Conservation (phyloP, 2,329 filamentous ascomycete species). For the Cordyceps pruinosa region DNA sequence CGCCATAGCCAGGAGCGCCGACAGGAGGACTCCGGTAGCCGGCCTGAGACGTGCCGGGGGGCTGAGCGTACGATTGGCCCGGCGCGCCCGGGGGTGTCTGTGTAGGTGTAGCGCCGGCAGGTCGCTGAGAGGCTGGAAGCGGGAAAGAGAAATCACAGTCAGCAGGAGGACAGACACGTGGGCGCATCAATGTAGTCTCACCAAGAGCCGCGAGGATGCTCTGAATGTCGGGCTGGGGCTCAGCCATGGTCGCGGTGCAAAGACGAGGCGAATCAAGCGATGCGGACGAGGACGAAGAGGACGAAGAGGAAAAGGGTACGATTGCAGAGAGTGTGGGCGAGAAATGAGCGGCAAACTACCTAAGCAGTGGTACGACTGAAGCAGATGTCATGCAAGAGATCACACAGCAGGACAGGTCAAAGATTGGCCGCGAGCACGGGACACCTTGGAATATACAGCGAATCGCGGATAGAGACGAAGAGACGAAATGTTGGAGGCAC, state of each 20-base stretch:
- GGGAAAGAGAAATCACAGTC: slow-evolving; percentile 17
- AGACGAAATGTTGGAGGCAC: slow-evolving; percentile 4
- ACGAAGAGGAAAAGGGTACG: background rate
- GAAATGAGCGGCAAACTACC: background rate
- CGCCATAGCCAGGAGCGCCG: slow-evolving; percentile 30
- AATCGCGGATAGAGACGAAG: background rate
- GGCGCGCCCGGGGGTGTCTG: slow-evolving; percentile 34
- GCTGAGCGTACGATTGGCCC: slow-evolving; percentile 33
- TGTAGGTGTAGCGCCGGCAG: slow-evolving; percentile 33
- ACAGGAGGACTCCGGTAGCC: slow-evolving; percentile 33
- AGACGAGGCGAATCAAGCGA: background rate
- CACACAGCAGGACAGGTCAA: slow-evolving; percentile 2
- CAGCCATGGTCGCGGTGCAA: slow-evolving; percentile 16
- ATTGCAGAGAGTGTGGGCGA: background rate
- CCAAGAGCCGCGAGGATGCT: slow-evolving; percentile 44
- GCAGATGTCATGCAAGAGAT: slow-evolving; percentile 8
- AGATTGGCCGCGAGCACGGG: slow-evolving; percentile 5
- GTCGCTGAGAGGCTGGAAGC: slow-evolving; percentile 37
- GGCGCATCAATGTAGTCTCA: slow-evolving; percentile 23
- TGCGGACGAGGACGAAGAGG: background rate
- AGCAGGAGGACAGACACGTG: slow-evolving; percentile 7
- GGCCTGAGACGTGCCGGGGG: slow-evolving; percentile 25
- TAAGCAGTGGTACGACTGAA: slow-evolving; percentile 1
- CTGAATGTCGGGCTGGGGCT: slow-evolving; percentile 35
- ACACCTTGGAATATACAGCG: slow-evolving; percentile 3